phyloP scores from a whole-genome alignment of 1,139 yeast genomes.

The Blastobotrys illinoisensis region DNA sequence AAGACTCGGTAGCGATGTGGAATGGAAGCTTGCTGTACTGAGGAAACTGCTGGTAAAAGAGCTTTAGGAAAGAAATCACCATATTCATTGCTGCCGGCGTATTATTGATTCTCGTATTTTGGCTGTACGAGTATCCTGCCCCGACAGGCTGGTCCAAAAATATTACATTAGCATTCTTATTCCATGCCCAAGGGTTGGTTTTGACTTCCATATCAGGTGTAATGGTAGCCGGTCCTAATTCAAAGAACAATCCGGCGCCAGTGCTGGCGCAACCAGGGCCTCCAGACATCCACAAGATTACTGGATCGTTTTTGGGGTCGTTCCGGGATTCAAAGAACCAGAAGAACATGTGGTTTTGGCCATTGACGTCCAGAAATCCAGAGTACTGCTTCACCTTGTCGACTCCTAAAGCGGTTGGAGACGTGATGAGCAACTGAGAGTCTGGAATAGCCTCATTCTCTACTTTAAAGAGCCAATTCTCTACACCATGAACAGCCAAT shows the following conservation, averaged over 20 bases:
- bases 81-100: slow-evolving; percentile 83
- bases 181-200: slow-evolving; percentile 80
- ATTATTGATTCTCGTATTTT: slow-evolving; percentile 9
- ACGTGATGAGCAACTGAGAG: not conserved
- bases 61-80: slow-evolving; percentile 83
- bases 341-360: slow-evolving; percentile 75
- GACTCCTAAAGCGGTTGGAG: slow-evolving; percentile 26
- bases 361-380: slow-evolving; percentile 49
- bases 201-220: slow-evolving; percentile 62
- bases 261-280: slow-evolving; percentile 91
- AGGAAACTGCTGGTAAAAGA: slow-evolving; percentile 89
- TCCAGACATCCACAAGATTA: slow-evolving; percentile 84
- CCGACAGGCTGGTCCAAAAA: slow-evolving; percentile 94
- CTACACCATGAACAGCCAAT: not conserved
- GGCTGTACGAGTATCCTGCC: slow-evolving; percentile 75
- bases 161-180: slow-evolving; percentile 80
- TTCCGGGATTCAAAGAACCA: slow-evolving; percentile 90
- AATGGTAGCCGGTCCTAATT: slow-evolving; percentile 81
- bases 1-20: slow-evolving; percentile 97
- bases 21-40: slow-evolving; percentile 65
- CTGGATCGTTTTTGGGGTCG: slow-evolving; percentile 80
- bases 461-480: not conserved
- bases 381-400: slow-evolving; percentile 34
- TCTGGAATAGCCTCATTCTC: not conserved
- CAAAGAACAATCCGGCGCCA: slow-evolving; percentile 84